These are phyloP conservation scores for Fusarium subtropicale DNA, from an alignment of 2,329 filamentous ascomycete species.

Conservation along the genomic window DNA sequence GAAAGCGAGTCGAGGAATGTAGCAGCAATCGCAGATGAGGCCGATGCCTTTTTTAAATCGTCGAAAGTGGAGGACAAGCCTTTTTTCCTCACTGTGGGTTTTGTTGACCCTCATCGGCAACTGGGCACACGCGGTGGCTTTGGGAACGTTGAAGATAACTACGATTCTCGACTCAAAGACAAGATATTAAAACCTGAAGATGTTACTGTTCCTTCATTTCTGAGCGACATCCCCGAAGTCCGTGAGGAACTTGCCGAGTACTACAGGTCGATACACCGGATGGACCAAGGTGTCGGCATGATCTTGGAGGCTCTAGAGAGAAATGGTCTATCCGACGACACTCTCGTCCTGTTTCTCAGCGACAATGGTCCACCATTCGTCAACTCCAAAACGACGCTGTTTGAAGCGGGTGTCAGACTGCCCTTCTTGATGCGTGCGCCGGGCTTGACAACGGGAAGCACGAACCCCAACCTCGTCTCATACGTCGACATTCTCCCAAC, in stretches of 20 bases:
- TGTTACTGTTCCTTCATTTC: neutral
- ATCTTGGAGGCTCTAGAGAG: neutral
- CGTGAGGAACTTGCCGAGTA: neutral
- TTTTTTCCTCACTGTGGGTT: neutral
- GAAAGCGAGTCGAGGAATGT: neutral
- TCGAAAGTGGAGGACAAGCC: neutral
- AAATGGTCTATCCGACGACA: neutral
- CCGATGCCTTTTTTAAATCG: neutral
- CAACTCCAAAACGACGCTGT: neutral
- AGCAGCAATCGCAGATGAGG: neutral
- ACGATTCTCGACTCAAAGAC: neutral
- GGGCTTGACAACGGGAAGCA: neutral
- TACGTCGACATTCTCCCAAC: neutral
- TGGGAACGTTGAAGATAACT: neutral
- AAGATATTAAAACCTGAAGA: neutral
- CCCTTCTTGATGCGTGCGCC: neutral
- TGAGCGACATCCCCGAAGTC: neutral
- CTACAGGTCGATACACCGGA: neutral
- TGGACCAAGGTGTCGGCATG: neutral
- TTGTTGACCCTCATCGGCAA: neutral
- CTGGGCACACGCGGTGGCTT: neutral
- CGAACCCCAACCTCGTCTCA: neutral
- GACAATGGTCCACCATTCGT: neutral
- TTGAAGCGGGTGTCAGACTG: neutral
- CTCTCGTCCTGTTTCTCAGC: neutral